Evolutionary conservation across 352 stramenopile species (phyloP).

Genomic region (Globisporangium perplexum): DNA sequence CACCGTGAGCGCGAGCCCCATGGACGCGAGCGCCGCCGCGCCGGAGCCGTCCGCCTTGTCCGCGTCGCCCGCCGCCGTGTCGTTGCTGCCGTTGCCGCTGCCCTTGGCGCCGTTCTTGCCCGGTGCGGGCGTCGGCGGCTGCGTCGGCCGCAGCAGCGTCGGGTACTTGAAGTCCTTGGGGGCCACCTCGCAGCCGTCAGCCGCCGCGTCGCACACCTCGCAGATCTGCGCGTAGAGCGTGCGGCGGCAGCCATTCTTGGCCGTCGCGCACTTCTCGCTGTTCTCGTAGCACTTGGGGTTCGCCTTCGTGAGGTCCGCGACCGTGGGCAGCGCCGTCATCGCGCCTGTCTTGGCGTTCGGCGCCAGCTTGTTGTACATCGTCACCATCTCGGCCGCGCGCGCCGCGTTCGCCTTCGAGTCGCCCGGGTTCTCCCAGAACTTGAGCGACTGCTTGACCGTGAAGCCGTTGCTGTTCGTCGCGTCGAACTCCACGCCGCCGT

Average conservation of each 20-base stretch:
- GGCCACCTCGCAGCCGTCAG: slow-evolving; percentile 14
- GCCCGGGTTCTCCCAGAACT: slow-evolving; percentile 61
- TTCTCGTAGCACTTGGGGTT: slow-evolving; percentile 78
- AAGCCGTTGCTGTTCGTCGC: slow-evolving; percentile 33
- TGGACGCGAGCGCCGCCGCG: slow-evolving; percentile 11
- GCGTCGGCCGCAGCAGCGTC: slow-evolving; percentile 16
- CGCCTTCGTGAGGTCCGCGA: slow-evolving; percentile 24
- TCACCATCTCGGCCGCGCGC: slow-evolving; percentile 38
- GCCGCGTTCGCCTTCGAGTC: slow-evolving; percentile 33
- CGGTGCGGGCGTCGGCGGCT: slow-evolving; percentile 7
- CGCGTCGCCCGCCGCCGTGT: neutral
- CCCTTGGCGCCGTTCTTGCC: slow-evolving; percentile 11
- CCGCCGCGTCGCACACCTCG: slow-evolving; percentile 27
- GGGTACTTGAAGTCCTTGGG: slow-evolving; percentile 43
- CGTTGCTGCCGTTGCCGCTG: slow-evolving; percentile 7
- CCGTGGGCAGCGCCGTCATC: slow-evolving; percentile 41
- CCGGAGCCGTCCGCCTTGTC: neutral
- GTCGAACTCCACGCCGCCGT: slow-evolving; percentile 57
- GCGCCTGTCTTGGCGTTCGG: slow-evolving; percentile 24
- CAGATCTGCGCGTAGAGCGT: slow-evolving; percentile 63
- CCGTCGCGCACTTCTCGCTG: slow-evolving; percentile 35
- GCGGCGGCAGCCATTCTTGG: slow-evolving; percentile 42
- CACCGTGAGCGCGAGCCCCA: slow-evolving; percentile 18
- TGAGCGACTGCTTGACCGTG: slow-evolving; percentile 30
- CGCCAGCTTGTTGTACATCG: slow-evolving; percentile 46